Evolutionary conservation across 768 basidiomycete genomes (phyloP), one percentile per base, ranked within the genome.

Genomic region (Amanita molliuscula): DNA sequence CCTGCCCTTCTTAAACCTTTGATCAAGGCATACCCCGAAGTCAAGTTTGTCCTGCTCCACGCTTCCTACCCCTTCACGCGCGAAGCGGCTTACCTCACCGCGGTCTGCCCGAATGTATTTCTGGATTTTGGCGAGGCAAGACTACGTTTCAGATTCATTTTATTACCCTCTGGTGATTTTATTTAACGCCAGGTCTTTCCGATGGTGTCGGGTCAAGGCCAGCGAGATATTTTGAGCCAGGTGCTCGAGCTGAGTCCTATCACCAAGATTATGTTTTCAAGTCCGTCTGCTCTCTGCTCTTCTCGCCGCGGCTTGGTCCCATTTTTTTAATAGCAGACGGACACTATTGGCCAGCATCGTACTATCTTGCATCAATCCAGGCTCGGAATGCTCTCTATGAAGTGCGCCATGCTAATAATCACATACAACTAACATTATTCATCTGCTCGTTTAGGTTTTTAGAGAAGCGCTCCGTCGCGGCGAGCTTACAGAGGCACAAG

Each of bases 261-360:
- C 25, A 87, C 81, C 60, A 90, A 88, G 60, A 77, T 89, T 23
- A 59, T 90, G 67, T 90, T 84, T 83, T 88, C 84, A 3, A 87
- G 86, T 86, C 56, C 55, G 77, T 64, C n/a, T 16, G 20, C 25
- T 50, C 4, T 10, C 46, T 20, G 15, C 34, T 28, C 21, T 25
- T 25, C 44, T 26, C 35, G 20, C 11, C 16, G 10, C 6, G 18
- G 2, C 23, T 2, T 26, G 28, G 26, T 10, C 31, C 20, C 29
- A 41, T 6, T n/a, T 7, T 18, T 37, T 20, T 10, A 11, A 25
- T 52, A 76, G 77, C 78, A 41, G 82, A 88, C 56, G 79, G 76
- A 7, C 78, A 79, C 56, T 79, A 81, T 76, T 88, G 83, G 78
- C 88, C 87, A 3, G 88, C 88, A 59, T 73, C 77, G 0, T 90